Percentiles rank a stretch among this genome's conserved stretches.
Evolutionary conservation across 2,329 filamentous ascomycete species (phyloP).

Genomic region (Fusarium marasasianum): DNA sequence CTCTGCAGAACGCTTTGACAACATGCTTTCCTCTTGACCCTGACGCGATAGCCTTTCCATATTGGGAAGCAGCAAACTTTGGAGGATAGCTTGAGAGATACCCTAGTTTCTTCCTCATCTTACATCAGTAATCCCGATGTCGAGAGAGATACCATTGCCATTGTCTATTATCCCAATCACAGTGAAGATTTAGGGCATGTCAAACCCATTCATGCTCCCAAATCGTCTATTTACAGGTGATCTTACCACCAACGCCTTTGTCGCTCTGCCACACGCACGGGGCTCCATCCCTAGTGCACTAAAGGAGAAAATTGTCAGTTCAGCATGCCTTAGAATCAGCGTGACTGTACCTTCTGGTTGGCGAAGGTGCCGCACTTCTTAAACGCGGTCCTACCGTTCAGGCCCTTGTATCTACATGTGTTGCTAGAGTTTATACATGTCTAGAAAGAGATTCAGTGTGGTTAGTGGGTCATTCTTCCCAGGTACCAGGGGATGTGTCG

Average conservation of each 20-base stretch:
- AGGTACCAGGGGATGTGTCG: neutral
- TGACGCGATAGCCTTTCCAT: neutral
- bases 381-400: neutral
- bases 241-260: neutral
- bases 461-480: accelerated
- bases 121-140: neutral
- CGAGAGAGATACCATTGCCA: accelerated
- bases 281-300: neutral
- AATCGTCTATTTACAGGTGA: neutral
- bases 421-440: neutral
- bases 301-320: neutral
- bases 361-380: neutral
- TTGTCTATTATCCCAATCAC: neutral
- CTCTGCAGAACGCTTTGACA: neutral
- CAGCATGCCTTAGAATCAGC: accelerated
- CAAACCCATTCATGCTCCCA: accelerated
- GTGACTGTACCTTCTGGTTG: neutral
- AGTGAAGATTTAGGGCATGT: neutral
- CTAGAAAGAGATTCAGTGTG: neutral
- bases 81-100: neutral
- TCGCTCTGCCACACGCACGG: neutral
- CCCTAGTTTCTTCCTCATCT: accelerated
- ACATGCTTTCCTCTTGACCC: neutral
- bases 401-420: neutral
- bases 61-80: neutral